These are phyloP conservation scores for Zymoseptoria pseudotritici DNA, from an alignment of 2,329 filamentous ascomycete species.

Conservation along the genomic window DNA sequence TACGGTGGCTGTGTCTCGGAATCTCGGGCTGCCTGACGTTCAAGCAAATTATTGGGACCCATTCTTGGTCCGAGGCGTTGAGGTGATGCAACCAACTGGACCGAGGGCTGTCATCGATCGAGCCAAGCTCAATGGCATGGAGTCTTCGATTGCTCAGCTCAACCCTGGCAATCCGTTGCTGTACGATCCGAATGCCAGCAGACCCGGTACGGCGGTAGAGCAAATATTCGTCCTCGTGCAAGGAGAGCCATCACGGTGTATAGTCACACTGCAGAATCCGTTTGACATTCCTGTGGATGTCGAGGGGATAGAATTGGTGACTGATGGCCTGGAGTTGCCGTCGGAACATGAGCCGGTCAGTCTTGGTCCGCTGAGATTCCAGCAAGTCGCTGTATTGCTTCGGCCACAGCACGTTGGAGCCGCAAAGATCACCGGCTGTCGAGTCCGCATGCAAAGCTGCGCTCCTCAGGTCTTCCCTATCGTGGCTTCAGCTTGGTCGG, in stretches of 20 bases:
- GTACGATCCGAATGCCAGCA: slow-evolving; percentile 85
- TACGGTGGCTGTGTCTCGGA: slow-evolving; percentile 68
- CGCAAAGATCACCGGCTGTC: slow-evolving; percentile 68
- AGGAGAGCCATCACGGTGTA: slow-evolving; percentile 69
- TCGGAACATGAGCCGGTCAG: slow-evolving; percentile 57
- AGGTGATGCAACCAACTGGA: slow-evolving; percentile 48
- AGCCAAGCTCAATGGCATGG: slow-evolving; percentile 12
- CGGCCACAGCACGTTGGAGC: slow-evolving; percentile 59
- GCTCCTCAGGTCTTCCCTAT: slow-evolving; percentile 77
- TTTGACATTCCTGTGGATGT: slow-evolving; percentile 90
- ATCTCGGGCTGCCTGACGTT: slow-evolving; percentile 62
- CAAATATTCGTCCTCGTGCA: slow-evolving; percentile 63
- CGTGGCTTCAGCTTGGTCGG: slow-evolving; percentile 68
- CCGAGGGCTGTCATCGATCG: slow-evolving; percentile 17
- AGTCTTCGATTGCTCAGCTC: slow-evolving; percentile 6
- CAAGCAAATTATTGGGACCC: slow-evolving; percentile 94
- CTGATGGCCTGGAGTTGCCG: slow-evolving; percentile 65
- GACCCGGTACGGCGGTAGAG: slow-evolving; percentile 47
- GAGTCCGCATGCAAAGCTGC: slow-evolving; percentile 74
- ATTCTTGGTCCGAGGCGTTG: slow-evolving; percentile 74
- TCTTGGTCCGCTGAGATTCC: slow-evolving; percentile 75
- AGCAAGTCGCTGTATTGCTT: slow-evolving; percentile 66
- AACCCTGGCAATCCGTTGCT: slow-evolving; percentile 68
- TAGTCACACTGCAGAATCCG: slow-evolving; percentile 82
- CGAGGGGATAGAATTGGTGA: slow-evolving; percentile 68